Evolutionary conservation across 2,329 filamentous ascomycete species (phyloP), one percentile per base, ranked within the genome.

Genomic region (Zymoseptoria brevis): DNA sequence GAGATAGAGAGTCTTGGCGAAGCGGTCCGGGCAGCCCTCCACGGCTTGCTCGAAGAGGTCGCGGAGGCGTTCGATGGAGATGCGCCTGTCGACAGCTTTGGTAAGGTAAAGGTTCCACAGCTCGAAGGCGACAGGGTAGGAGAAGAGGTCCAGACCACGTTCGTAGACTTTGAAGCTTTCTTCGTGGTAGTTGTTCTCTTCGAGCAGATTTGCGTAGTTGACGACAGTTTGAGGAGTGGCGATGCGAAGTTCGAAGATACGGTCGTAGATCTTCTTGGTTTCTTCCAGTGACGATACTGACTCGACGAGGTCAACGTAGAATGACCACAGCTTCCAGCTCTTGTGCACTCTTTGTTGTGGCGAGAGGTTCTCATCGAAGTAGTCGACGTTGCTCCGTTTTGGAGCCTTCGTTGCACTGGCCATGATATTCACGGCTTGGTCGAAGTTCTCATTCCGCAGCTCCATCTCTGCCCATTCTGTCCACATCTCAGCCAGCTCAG

Each of bases 401-500:
- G 94, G 92, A n/a, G 94, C 90, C 73, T 96, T 92, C 4, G 94
- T 93, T 19, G 94, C 94, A 74, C 96, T 97, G 49, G 90, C 89
- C 92, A 99, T 96, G 72, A 99, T 93, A 62, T 88, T 87, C 63
- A 96, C 87, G 2, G 95, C 94, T 69, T 89, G 88, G 71, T 97
- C 92, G 65, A 97, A 96, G 71, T 97, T 95, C 69, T 97, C 92
- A 69, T 91, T 91, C 54, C 94, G 88, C 54, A 99, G 81, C 74
- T 99, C 94, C 88, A 99, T 90, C 75, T 99, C 93, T 0, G 95
- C 93, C 93, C 94, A 99, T 75, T 96, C 91, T 64, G 95, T 95
- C 94, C 94, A 99, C 83, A 94, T 96, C 70, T 99, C 94, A 19
- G 94, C 94, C 59, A 99, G 81, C 75, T 99, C 94, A 29, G 89